Evolutionary conservation across 1,284 basidiomycete species (phyloP).

Genomic region (Malassezia furfur): DNA sequence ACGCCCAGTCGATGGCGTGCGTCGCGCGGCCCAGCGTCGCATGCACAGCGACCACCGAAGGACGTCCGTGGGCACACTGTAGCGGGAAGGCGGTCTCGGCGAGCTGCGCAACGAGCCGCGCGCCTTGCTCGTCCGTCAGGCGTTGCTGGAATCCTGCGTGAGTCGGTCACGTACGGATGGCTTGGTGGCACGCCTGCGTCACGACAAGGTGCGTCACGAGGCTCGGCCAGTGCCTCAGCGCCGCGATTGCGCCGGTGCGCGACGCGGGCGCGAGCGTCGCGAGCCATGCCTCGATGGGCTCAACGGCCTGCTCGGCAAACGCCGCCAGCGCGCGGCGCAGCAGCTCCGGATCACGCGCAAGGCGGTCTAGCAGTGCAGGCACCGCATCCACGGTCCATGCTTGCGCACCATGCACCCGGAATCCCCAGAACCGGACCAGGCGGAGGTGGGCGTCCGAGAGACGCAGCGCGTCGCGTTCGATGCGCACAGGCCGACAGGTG

Average conservation of each 20-base stretch:
- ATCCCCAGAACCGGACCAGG: not conserved
- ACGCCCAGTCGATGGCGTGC: not conserved
- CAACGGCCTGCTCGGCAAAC: not conserved
- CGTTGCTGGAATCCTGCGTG: slow-evolving; percentile 57
- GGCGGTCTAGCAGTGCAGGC: not conserved
- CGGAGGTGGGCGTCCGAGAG: not conserved
- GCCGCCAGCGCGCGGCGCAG: not conserved
- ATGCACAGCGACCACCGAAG: slow-evolving; percentile 2
- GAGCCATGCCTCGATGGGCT: not conserved
- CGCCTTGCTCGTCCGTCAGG: slow-evolving; percentile 61
- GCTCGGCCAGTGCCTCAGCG: not conserved
- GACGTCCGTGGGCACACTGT: slow-evolving; percentile 77
- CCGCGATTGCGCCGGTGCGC: not conserved
- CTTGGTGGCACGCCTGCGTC: slow-evolving; percentile 9
- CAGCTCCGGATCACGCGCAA: not conserved
- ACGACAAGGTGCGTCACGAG: not conserved
- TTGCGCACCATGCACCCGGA: not conserved
- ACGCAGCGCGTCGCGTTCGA: not conserved
- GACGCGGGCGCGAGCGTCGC: not conserved
- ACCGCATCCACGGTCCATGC: not conserved
- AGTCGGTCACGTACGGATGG: slow-evolving; percentile 2
- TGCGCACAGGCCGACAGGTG: not conserved
- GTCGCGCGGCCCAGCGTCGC: not conserved
- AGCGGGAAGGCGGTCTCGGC: slow-evolving; percentile 70
- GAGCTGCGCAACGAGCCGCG: slow-evolving; percentile 60